Percentiles rank a stretch among this genome's conserved stretches.
Evolutionary conservation across 2,329 filamentous ascomycete genomes (phyloP).

Genomic region (Fusarium lateritium): DNA sequence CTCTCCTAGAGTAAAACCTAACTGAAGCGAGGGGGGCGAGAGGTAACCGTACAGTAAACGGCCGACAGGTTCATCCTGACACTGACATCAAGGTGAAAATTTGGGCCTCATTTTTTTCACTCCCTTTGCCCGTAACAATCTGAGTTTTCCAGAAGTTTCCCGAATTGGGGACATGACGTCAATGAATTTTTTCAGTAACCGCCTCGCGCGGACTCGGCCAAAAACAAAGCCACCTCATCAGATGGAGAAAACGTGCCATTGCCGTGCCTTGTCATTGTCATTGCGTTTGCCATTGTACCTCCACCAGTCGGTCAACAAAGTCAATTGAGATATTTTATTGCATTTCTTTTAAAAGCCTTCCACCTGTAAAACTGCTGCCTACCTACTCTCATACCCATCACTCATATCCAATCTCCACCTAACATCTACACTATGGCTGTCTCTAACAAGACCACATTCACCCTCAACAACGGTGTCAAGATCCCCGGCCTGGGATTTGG

Average conservation of each 20-base stretch:
- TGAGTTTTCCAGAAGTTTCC: slow-evolving; percentile 29
- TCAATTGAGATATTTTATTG: slow-evolving; percentile 30
- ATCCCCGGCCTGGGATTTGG: slow-evolving; percentile 76
- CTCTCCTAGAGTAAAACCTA: slow-evolving; percentile 13
- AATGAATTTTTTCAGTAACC: slow-evolving; percentile 16
- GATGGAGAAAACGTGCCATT: slow-evolving; percentile 15
- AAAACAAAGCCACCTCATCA: slow-evolving; percentile 36
- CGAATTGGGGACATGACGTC: slow-evolving; percentile 27
- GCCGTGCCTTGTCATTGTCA: not conserved
- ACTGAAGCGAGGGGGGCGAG: slow-evolving; percentile 13
- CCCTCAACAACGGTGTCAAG: slow-evolving; percentile 67
- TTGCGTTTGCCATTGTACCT: not conserved
- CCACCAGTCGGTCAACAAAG: slow-evolving; percentile 11
- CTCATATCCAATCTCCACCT: slow-evolving; percentile 11
- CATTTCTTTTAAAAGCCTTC: slow-evolving; percentile 31
- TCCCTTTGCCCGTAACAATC: not conserved
- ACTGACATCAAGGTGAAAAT: slow-evolving; percentile 28
- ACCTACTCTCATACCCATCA: slow-evolving; percentile 22
- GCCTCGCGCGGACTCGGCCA: slow-evolving; percentile 30
- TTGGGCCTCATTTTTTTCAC: slow-evolving; percentile 6
- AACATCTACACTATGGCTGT: slow-evolving; percentile 35
- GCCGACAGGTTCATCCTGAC: not conserved
- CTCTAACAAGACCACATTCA: slow-evolving; percentile 56
- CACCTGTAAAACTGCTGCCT: slow-evolving; percentile 4
- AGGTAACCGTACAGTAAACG: not conserved